phyloP scores from a whole-genome alignment of 371 early-diverging fungal genomes.

The Gilbertella persicaria region DNA sequence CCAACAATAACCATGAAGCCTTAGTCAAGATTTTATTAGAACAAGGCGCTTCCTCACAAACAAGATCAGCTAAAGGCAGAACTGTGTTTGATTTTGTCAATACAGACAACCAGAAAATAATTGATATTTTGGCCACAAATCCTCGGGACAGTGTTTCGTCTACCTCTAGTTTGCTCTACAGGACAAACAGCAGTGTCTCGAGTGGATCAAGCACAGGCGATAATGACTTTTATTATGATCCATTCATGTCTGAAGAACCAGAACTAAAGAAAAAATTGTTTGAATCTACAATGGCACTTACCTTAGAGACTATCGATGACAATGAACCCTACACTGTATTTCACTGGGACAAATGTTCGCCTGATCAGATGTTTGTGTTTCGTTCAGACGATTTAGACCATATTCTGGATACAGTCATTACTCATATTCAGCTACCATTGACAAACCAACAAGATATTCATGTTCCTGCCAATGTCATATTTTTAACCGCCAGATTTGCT shows the following conservation, averaged over 20 bases:
- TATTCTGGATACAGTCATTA: conserved; percentile 73
- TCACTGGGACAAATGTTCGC: conserved; percentile 76
- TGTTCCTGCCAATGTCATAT: conserved; percentile 83
- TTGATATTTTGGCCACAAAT: conserved; percentile 58
- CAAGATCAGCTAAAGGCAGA: conserved; percentile 76
- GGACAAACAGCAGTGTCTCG: conserved; percentile 31
- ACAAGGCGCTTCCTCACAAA: conserved; percentile 72
- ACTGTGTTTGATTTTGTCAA: conserved; percentile 80
- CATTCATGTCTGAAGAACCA: conserved; percentile 53
- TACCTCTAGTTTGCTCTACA: conserved; percentile 40
- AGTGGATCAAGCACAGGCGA: conserved; percentile 24
- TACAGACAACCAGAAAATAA: conserved; percentile 59
- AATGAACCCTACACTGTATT: conserved; percentile 43
- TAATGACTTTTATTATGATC: conserved; percentile 52
- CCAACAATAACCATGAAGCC: conserved; percentile 79
- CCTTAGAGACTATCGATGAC: background rate
- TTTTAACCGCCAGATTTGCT: conserved; percentile 87
- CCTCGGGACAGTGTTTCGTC: conserved; percentile 62
- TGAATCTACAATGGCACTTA: conserved; percentile 41
- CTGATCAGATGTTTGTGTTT: conserved; percentile 57
- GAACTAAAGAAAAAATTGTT: conserved; percentile 45
- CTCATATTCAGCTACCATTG: conserved; percentile 58
- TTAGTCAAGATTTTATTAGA: conserved; percentile 78
- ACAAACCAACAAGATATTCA: conserved; percentile 59
- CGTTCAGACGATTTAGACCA: conserved; percentile 55